Evolutionary conservation across 441 rosid genomes (phyloP).

Genomic region (Cnidoscolus chayamansa): DNA sequence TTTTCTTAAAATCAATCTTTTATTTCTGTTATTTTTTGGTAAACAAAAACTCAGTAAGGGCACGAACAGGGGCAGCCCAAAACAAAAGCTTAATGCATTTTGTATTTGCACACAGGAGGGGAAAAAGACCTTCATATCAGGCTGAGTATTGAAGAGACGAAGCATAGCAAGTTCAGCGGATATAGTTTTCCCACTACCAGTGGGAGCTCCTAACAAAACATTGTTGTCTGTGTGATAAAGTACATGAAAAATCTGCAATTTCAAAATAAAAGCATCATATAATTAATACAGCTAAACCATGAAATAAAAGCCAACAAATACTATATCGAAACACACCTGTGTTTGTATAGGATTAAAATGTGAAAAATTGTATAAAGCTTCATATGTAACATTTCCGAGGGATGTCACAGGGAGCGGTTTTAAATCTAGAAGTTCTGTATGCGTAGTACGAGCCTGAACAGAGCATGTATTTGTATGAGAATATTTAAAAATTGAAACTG

Average conservation of each 20-base stretch:
- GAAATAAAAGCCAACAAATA: conserved; percentile 21
- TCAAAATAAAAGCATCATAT: conserved; percentile 31
- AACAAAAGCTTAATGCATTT: neutral
- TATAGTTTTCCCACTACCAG: conserved; percentile 99
- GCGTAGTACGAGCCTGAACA: conserved; percentile 72
- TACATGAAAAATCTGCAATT: conserved; percentile 78
- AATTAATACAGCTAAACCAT: conserved; percentile 13
- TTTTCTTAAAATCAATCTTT: neutral
- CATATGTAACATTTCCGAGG: conserved; percentile 64
- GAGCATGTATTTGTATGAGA: conserved; percentile 27
- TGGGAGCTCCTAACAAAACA: conserved; percentile 97
- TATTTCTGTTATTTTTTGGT: neutral
- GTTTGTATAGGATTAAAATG: conserved; percentile 99
- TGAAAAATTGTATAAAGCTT: conserved; percentile 84
- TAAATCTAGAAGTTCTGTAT: conserved; percentile 94
- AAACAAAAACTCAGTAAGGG: neutral
- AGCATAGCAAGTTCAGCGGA: conserved; percentile 99
- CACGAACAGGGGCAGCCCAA: neutral
- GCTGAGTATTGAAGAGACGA: conserved; percentile 88
- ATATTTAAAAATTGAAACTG: conserved; percentile 18
- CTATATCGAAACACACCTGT: conserved; percentile 54
- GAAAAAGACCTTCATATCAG: conserved; percentile 85
- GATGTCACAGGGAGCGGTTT: conserved; percentile 94
- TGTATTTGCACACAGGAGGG: neutral
- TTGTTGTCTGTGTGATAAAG: conserved; percentile 90